Evolutionary conservation across 176 grass and related monocot species (phyloP), one percentile per base, ranked within the genome.

Genomic region (Dactylis glomerata): DNA sequence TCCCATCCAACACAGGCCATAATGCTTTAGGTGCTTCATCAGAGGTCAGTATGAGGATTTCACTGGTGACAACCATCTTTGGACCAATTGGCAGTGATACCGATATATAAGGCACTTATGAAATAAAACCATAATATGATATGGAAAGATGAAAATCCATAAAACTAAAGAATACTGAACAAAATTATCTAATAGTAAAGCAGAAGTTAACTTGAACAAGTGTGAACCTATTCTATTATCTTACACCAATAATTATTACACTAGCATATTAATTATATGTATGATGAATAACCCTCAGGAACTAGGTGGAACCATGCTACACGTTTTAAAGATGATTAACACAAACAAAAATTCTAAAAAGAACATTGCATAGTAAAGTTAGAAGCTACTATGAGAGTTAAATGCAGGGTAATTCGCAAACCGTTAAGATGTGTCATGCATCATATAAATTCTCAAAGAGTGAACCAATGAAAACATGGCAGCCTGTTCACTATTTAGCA

Each of bases 51-150:
- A 87, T 28, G 58, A 44, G 77, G 71, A 88, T 61, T 62, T 71
- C 76, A 83, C 30, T 78, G 65, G 77, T 59, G 33, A 61, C 62
- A 73, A 85, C 67, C 84, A 85, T 87, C 76, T 69, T 81, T 73
- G 41, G 37, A 86, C 83, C 61, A 86, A 76, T 83, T 91, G 77
- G 88, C 92, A 94, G 94, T 94, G 92, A 89, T 97, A 92, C 81
- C 65, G 54, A 81, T 68, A 88, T n/a, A 80, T 42, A 66, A 88
- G 87, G 84, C 76, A 88, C 77, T 86, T 57, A 19, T 46, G 34
- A 20, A 40, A 59, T 71, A 50, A 19, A 17, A 46, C 14, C 8
- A 59, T 22, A 30, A 73, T 12, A 33, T 40, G 17, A 17, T 65
- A 57, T 0, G 37, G 34, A 30, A 72, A 72, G 68, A 73, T 38